Evolutionary conservation across 176 grass and related monocot genomes (phyloP), one percentile per base, ranked within the genome.

Genomic region (Thinopyrum elongatum): DNA sequence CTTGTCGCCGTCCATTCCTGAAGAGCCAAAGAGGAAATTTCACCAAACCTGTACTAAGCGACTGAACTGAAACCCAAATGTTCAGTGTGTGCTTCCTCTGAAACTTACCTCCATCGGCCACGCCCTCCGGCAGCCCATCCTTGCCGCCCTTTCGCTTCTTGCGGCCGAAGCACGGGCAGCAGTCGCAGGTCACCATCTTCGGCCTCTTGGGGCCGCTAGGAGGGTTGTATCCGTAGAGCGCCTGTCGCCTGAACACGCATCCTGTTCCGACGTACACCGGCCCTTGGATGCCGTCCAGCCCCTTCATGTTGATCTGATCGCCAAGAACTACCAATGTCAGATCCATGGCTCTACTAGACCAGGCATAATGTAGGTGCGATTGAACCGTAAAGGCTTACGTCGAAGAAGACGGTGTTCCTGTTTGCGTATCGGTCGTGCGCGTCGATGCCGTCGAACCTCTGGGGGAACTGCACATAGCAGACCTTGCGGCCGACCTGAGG

Each of bases 391-490:
- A 12, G 26, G 16, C 88, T 89, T 87, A 99, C 97, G 70, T 99
- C 97, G 42, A 99, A 99, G 92, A 99, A 99, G 60, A 99, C 97
- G 7, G 97, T 99, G 76, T 99, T 99, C 84, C 97, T 77, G 84
- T 99, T 99, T 29, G 97, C 97, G 74, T 96, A 99, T 88, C 97
- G 85, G 26, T 99, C 97, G 53, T 99, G 81, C 11, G 4, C 57
- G 78, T 99, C 97, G 41, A 99, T 99, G 91, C 97, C 97, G 76
- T 99, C 97, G 68, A 99, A 99, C 86, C 97, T 91, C 75, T 99
- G 94, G n/a, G 97, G 97, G 86, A 99, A 99, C 88, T 99, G 97
- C 6, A 99, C 97, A 4, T 93, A 99, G 88, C 97, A 99, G 28
- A 99, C 87, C 87, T 88, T 94, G 51, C 81, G 87, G 14, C 97